Base-by-base conservation (phyloP, 129 eudicot species). In the Sambucus nigra region DNA sequence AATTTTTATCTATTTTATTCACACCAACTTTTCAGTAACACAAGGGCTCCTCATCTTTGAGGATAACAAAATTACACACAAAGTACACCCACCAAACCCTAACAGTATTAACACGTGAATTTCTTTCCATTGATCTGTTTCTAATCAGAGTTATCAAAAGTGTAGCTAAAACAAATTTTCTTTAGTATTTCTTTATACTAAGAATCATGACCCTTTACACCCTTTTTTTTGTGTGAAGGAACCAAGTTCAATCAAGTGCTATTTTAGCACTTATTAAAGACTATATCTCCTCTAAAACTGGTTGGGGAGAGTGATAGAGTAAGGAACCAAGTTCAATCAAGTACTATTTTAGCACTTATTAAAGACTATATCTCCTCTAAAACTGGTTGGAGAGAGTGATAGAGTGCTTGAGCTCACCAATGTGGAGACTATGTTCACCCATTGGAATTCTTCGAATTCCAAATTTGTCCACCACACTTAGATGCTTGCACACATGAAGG, bases 401-500 rank as follows among this genome's bases (percentile, higher is more conserved):
- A 22, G 88, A 71, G 70, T 91, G 99, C 52, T 86, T 77, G 16
- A 82, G 72, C 60, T 91, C 95, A 51, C 99, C 99, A 72, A 91
- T 70, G 38, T 81, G 95, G 55, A 91, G 80, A 21, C 60, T 74
- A 63, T 91, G 99, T 25, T 79, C 82, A 35, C 99, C 99, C 76
- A 91, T 76, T 26, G 89, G 89, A 61, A 91, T 82, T 73, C 99
- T 86, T 67, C 94, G 64, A 65, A 82, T 77, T 21, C 98, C 95
- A 59, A 53, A 81, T 32, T 58, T 52, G 64, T 91, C 95, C 35
- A 73, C 94, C 7, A 73, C 77, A 64, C 98, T 91, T 53, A 85
- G 41, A 59, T 91, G 98, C 51, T 81, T 77, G 73, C 98, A 85
- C 27, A 73, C 78, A 61, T 85, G 76, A 7, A 91, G 64, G 25